A percentile compares a stretch with the other conserved stretches of the same genome.
Evolutionary conservation across 1,139 yeast genomes (phyloP).

Genomic region (Blastobotrys arbuscula): DNA sequence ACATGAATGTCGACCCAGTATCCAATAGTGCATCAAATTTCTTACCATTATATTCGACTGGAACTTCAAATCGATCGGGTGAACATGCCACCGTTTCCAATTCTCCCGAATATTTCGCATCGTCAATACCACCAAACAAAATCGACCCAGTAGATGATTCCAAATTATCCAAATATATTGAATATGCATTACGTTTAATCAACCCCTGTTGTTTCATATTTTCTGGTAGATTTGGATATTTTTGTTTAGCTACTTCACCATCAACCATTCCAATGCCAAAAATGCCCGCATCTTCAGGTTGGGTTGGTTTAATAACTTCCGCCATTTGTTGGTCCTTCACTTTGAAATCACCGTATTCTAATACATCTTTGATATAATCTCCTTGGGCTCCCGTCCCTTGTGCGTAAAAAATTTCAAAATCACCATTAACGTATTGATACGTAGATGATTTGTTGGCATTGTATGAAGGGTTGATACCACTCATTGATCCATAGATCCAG

Average conservation of each 20-base stretch:
- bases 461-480: slow-evolving; percentile 9
- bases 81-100: slow-evolving; percentile 28
- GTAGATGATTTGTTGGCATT: slow-evolving; percentile 12
- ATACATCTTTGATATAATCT: slow-evolving; percentile 44
- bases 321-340: slow-evolving; percentile 14
- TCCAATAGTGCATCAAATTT: slow-evolving; percentile 28
- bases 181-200: slow-evolving; percentile 44
- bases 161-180: slow-evolving; percentile 44
- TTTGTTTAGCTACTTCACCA: slow-evolving; percentile 13
- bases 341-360: slow-evolving; percentile 32
- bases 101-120: slow-evolving; percentile 45
- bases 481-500: slow-evolving; percentile 34
- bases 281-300: slow-evolving; percentile 13
- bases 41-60: slow-evolving; percentile 14
- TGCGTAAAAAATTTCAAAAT: slow-evolving; percentile 24
- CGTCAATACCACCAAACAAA: slow-evolving; percentile 58
- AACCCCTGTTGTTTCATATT: slow-evolving; percentile 43
- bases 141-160: slow-evolving; percentile 42
- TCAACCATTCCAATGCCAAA: slow-evolving; percentile 14
- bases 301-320: slow-evolving; percentile 7
- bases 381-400: slow-evolving; percentile 35
- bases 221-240: slow-evolving; percentile 41
- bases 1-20: slow-evolving; percentile 31
- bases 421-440: slow-evolving; percentile 12
- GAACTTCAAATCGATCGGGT: slow-evolving; percentile 13